Base-by-base conservation (phyloP, 2,329 filamentous ascomycete genomes). In the Lomentospora prolificans region DNA sequence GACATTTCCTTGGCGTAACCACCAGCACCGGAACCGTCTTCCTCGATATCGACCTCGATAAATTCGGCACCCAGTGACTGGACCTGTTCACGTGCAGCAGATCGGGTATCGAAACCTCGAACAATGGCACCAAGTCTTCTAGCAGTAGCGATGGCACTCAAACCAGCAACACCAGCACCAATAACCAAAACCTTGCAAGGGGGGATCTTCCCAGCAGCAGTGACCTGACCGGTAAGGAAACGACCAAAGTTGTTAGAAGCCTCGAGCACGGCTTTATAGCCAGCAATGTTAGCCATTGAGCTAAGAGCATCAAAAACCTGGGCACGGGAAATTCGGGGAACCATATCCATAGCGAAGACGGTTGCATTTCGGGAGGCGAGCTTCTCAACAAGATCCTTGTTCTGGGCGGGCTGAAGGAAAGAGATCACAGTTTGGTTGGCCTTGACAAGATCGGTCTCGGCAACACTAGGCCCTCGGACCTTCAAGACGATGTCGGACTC, bases 1-100 rank as follows among this genome's bases (percentile, higher is more conserved):
- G 89, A 94, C 90, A 95, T 95, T 65, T 91, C 89, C 65, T 95
- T 95, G 55, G 89, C 89, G 64, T 96, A 96, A 14, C 90, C 90
- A 27, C 90, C 90, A 7, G 87, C 84, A 2, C 89, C 90, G 10
- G 86, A 84, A 2, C 90, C 90, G 58, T 94, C 89, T 70, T 96
- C 90, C 61, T 92, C 69, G 22, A 95, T 76, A 12, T 89, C 86
- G 22, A 95, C 90, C 69, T 95, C 89, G 61, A 95, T 81, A 64
- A 95, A 95, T 65, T 95, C 90, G 17, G 90, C 90, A 25, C 90
- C 90, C 0, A 95, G 80, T 4, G 89, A 95, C 67, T 95, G 87
- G 1, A 96, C 89, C 70, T 95, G 90, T 68, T 95, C 90, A 44
- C 89, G 82, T 24, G 87, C 90, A 8, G 88, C 90, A n/a, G 89